Evolutionary conservation across 306 rosid species (phyloP).

Genomic region (Betula pendula): DNA sequence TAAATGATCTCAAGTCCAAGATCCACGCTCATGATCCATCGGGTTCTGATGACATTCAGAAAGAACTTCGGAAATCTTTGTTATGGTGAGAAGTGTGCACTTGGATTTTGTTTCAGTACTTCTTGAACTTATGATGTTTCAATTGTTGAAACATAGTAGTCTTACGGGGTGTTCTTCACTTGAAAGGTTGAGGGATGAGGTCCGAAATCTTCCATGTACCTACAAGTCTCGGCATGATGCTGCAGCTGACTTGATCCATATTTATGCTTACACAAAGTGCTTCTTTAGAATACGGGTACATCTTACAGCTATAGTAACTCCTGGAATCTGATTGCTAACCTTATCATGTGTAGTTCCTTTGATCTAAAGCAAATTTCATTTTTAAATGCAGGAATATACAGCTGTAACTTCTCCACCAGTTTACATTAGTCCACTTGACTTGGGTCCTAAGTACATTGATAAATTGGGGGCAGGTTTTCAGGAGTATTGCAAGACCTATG

Average conservation of each 20-base stretch:
- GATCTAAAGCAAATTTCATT: constrained; percentile 10
- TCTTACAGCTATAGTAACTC: constrained; percentile 11
- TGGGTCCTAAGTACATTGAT: constrained; percentile 87
- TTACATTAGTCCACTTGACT: constrained; percentile 95
- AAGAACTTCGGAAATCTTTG: constrained; percentile 73
- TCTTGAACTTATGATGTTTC: neutral
- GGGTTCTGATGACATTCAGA: constrained; percentile 59
- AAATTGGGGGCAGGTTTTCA: constrained; percentile 77
- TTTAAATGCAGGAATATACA: constrained; percentile 67
- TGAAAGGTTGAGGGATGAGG: constrained; percentile 95
- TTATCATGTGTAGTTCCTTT: neutral
- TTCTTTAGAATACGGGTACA: constrained; percentile 89
- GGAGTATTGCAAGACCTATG: constrained; percentile 83
- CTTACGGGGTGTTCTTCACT: constrained; percentile 15
- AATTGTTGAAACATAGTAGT: constrained; percentile 7
- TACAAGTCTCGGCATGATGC: constrained; percentile 97
- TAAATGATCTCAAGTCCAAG: constrained; percentile 71
- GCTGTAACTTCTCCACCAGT: constrained; percentile 93
- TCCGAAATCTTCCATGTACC: constrained; percentile 84
- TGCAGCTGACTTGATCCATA: constrained; percentile 97
- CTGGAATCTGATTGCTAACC: constrained; percentile 3
- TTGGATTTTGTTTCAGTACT: constrained; percentile 16
- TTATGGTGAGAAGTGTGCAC: constrained; percentile 54
- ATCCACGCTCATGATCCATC: constrained; percentile 70
- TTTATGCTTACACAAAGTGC: constrained; percentile 80